Percentiles rank a stretch among this genome's conserved stretches.
Conservation (phyloP, 2,329 filamentous ascomycete genomes). For the Hypoxylon sp. region DNA sequence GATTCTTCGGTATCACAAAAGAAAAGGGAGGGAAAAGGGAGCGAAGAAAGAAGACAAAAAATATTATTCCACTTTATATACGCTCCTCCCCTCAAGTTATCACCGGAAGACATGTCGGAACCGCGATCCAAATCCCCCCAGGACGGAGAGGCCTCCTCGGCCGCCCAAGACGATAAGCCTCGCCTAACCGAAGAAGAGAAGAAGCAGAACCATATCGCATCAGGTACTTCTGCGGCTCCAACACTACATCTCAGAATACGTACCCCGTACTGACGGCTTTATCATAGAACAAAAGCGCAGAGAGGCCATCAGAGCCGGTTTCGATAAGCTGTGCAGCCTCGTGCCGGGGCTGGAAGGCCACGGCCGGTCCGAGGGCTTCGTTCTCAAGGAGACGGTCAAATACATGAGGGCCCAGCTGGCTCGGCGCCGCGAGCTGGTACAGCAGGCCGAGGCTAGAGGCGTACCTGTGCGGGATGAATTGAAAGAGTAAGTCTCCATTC, state of each 20-base stretch:
- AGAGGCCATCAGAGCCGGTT: conserved; percentile 81
- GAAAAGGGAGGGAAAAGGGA: no score
- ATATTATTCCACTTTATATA: background rate
- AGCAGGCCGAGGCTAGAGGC: conserved; percentile 64
- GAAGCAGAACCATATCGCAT: conserved; percentile 64
- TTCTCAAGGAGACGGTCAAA: conserved; percentile 76
- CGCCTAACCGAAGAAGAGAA: conserved; percentile 62
- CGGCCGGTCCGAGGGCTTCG: conserved; percentile 83
- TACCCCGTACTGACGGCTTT: background rate
- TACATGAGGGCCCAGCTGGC: conserved; percentile 68
- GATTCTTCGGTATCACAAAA: background rate
- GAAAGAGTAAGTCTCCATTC: conserved; percentile 49
- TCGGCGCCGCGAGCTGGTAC: conserved; percentile 65
- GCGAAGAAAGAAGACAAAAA: no score
- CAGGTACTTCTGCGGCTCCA: conserved; percentile 48
- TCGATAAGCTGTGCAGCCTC: conserved; percentile 80
- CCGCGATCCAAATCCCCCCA: conserved; percentile 40
- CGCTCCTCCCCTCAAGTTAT: background rate
- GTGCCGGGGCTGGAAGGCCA: conserved; percentile 85
- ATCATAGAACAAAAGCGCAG: conserved; percentile 64
- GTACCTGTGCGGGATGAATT: conserved; percentile 56
- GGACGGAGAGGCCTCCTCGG: conserved; percentile 39
- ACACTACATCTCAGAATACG: background rate
- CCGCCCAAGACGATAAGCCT: conserved; percentile 58
- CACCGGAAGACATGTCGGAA: conserved; percentile 36